Percentiles rank a stretch among this genome's conserved stretches.
These are phyloP conservation scores for Stagonosporopsis chrysanthemi DNA, from an alignment of 2,329 filamentous ascomycete genomes.

Conservation along the genomic window DNA sequence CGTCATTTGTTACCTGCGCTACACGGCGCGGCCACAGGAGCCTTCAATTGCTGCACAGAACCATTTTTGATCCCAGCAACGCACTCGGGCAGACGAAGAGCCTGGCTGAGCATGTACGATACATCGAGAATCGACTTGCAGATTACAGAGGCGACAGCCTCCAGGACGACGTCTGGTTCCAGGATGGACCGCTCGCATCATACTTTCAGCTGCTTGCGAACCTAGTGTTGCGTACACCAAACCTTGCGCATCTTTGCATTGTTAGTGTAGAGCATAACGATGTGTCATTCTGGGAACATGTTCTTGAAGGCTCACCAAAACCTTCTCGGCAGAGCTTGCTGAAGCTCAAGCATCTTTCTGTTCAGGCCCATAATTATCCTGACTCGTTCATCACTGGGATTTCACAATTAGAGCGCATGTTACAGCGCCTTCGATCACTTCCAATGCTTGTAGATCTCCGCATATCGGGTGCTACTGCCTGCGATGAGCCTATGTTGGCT, in stretches of 20 bases:
- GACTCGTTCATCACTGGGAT: not conserved
- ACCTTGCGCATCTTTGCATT: conserved; percentile 33
- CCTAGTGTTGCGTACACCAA: conserved; percentile 25
- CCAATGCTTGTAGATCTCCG: conserved; percentile 25
- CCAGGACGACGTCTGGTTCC: conserved; percentile 10
- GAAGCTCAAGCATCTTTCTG: conserved; percentile 25
- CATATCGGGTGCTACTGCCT: conserved; percentile 20
- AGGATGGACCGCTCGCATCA: conserved; percentile 9
- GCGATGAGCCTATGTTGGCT: not conserved
- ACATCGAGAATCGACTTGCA: conserved; percentile 37
- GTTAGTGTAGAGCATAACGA: conserved; percentile 31
- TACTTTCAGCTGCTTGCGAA: conserved; percentile 34
- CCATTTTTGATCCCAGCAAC: conserved; percentile 5
- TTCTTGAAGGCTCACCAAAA: conserved; percentile 4
- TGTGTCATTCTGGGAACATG: conserved; percentile 32
- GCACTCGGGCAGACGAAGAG: not conserved
- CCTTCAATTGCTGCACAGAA: conserved; percentile 29
- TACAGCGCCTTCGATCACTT: conserved; percentile 12
- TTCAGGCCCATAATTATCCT: conserved; percentile 25
- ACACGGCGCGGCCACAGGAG: conserved; percentile 23
- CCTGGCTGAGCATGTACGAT: conserved; percentile 24
- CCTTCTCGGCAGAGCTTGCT: conserved; percentile 8
- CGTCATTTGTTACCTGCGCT: conserved; percentile 29
- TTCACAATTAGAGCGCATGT: conserved; percentile 17
- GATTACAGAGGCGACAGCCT: conserved; percentile 34